A percentile compares a stretch with the other conserved stretches of the same genome.
phyloP scores from a whole-genome alignment of 139 green algal species.

The Haematococcus lacustris region DNA sequence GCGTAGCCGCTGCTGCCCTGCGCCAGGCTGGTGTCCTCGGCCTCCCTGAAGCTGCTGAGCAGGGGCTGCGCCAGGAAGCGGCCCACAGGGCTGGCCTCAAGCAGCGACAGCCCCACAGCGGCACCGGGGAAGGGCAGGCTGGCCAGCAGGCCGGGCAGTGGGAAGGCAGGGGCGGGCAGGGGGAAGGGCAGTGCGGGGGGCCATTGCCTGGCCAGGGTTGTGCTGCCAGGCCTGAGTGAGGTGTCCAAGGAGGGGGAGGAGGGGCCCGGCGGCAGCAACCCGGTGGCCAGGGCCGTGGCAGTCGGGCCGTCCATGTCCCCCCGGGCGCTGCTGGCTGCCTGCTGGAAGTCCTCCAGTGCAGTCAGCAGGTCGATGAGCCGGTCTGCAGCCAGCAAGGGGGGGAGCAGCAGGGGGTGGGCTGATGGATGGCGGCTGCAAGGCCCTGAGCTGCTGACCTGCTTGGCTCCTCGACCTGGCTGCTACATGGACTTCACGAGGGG shows the following conservation, averaged over 20 bases:
- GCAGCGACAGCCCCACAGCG: conserved; percentile 11
- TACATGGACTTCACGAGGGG: no score
- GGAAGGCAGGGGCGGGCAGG: conserved; percentile 1
- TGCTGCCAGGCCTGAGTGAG: not conserved
- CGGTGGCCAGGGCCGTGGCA: no score
- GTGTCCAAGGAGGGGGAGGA: no score
- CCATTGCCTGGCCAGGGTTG: not conserved
- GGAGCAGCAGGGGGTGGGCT: no score
- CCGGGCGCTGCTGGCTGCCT: conserved; percentile 40
- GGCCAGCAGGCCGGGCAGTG: not conserved
- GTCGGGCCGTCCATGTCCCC: conserved; percentile 25
- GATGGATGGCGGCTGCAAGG: no score
- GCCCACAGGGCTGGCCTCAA: conserved; percentile 15
- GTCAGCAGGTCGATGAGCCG: conserved; percentile 92
- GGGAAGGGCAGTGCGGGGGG: conserved; percentile 24
- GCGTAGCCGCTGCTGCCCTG: no score
- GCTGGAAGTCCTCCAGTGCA: conserved; percentile 89
- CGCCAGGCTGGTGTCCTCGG: no score
- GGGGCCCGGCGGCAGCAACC: no score
- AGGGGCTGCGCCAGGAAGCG: conserved; percentile 16
- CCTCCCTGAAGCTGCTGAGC: no score
- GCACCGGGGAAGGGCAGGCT: conserved; percentile 8
- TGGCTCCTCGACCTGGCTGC: no score
- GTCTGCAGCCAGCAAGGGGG: conserved; percentile 51
- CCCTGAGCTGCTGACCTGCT: no score